Base-by-base conservation (phyloP, 768 basidiomycete species). In the Kwoniella botswanensis region DNA sequence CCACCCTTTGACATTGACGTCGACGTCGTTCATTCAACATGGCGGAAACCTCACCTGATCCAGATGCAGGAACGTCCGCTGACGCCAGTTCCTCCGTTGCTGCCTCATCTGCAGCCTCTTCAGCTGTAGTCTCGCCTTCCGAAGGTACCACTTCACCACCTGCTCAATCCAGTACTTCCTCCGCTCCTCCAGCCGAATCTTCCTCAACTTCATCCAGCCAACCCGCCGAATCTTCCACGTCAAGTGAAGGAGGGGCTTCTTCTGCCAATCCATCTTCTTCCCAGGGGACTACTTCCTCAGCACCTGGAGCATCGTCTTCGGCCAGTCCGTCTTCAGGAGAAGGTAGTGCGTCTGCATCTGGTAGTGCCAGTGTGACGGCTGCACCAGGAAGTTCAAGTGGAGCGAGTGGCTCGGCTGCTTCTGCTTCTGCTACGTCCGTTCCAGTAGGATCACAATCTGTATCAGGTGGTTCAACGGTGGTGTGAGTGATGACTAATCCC, bases 401-500 rank as follows among this genome's bases (percentile, higher is more conserved):
- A 21, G 41, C 55, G 21, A 71, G 70, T 41, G 63, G 55, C 9
- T 41, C 35, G 2, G 65, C 55, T 7, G 53, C 68, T 22, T 10
- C 54, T 41, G 26, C 55, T 21, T 21, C 55, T 4, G 24, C 50
- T 41, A 67, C 53, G n/a, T 55, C 64, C 1, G 53, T 59, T 17
- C 61, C 62, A 7, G 52, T 13, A 10, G 68, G 68, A 18, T 69
- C 68, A 3, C 65, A 65, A 41, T 62, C 63, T 12, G 63, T 65
- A 18, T 67, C 70, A 12, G 65, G 56, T 21, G 65, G 65, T 12
- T 53, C 43, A 22, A 71, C 44, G 2, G 44, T 71, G 7, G 54
- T 71, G 70, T 71, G 42, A 71, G 70, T 63, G 3, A 50, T 18
- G 59, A 11, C 13, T 5, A 35, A 26, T 24, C 22, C 59, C 29